Evolutionary conservation across 176 grass and related monocot species (phyloP), one percentile per base, ranked within the genome.

Genomic region (Miscanthus lutarioriparius): DNA sequence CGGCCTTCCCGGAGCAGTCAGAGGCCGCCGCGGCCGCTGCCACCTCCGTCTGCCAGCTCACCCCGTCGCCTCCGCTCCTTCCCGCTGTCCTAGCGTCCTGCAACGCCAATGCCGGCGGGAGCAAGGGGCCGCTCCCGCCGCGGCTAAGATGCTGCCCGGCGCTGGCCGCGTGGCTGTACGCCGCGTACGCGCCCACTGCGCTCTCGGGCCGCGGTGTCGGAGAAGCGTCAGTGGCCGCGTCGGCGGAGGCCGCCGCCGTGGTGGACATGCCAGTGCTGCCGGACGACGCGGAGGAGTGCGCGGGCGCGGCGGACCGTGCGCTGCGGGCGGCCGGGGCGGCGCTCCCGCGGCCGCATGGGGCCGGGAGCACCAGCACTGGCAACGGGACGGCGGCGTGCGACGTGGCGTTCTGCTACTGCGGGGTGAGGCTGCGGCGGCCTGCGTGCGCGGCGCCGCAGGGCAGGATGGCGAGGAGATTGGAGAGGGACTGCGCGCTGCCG

Each of bases 1-100:
- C 96, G 6, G 96, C 96, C 11, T 98, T 95, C 87, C 96, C 96
- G 7, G 96, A 98, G 77, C 96, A 98, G 85, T 95, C 96, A 4
- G 89, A 93, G 43, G 75, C 85, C 11, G 91, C 82, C 22, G 82
- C 85, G 25, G 8, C 82, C 26, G 82, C 85, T 16, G 8, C 86
- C 7, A 86, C 93, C 7, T 93, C 90, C 19, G 85, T 94, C 36
- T 98, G 96, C 89, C 91, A 94, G 70, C 79, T 98, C 53, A 75
- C 87, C 23, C 91, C 93, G 0, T 82, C 91, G 14, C 76, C 90
- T 2, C 75, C 81, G 8, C 91, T 98, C 64, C 91, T 98, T 22
- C 91, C 91, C 5, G 82, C 87, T 48, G 89, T 98, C 47, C 67
- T 88, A 22, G 40, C 86, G 7, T 77, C 91, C 36, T 98, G 96